Evolutionary conservation across 1,284 basidiomycete genomes (phyloP).

Genomic region (Anthracocystis panici-leucophaei): DNA sequence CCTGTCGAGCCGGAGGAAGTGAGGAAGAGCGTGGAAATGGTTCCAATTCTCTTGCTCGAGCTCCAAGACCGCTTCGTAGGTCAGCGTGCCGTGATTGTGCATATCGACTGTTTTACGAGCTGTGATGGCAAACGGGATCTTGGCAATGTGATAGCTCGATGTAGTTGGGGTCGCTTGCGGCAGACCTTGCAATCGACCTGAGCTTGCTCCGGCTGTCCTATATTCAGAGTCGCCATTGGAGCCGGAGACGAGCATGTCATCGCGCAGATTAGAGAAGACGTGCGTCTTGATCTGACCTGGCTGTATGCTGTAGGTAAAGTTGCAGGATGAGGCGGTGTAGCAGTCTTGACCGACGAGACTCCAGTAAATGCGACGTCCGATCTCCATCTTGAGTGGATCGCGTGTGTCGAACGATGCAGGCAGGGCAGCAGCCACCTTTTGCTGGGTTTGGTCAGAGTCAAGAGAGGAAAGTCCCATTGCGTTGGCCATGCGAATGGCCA

Average conservation of each 20-base stretch:
- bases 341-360: constrained; percentile 5
- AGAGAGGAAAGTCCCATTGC: constrained; percentile 3
- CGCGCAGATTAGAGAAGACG: constrained; percentile 8
- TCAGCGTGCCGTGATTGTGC: constrained; percentile 9
- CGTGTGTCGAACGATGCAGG: not conserved
- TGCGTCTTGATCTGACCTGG: constrained; percentile 1
- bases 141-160: constrained; percentile 10
- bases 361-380: constrained; percentile 5
- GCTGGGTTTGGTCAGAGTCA: not conserved
- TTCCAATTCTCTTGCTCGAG: constrained; percentile 6
- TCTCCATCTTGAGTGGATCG: not conserved
- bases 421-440: not conserved
- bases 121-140: constrained; percentile 5
- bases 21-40: constrained; percentile 1
- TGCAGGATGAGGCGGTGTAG: constrained; percentile 8
- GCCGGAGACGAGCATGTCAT: not conserved
- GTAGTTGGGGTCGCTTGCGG: not conserved
- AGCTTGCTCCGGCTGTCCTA: not conserved
- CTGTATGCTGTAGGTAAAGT: constrained; percentile 10
- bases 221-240: not conserved
- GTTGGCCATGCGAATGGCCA: constrained; percentile 8
- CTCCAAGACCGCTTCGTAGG: constrained; percentile 1
- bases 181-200: not conserved
- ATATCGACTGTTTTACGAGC: constrained; percentile 3
- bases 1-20: constrained; percentile 9